Evolutionary conservation across 768 basidiomycete species (phyloP), one percentile per base, ranked within the genome.

Genomic region (Amanita subjunquillea): DNA sequence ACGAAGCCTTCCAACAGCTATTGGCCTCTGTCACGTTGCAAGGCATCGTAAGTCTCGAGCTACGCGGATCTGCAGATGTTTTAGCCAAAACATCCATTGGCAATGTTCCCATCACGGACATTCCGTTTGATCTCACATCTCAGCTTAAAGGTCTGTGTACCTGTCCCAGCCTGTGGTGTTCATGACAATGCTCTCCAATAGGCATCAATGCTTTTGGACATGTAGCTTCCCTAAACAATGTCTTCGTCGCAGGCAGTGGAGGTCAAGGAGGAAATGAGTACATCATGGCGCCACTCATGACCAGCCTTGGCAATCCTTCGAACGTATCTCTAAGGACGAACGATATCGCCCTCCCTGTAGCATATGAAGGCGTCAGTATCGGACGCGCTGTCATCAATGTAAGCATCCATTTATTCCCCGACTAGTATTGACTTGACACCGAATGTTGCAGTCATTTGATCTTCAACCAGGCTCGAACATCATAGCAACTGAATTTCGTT

Each of bases 171-270:
- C 54, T n/a, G 47, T 8, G 7, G 37, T 39, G 39, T 17, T n/a
- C 13, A 38, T 49, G n/a, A n/a, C 27, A 36, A 55, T 43, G 6
- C 50, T 46, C 13, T 27, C 43, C 22, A 30, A 1, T 54, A 79
- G 84, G 80, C 22, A 79, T 87, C 56, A 73, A 76, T 56, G 68
- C 74, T 3, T 87, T 87, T 59, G 80, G 73, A 27, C 72, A 73
- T 46, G 69, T 64, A 6, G 79, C 82, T 1, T 32, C 58, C 2
- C 66, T 86, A 45, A 72, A 68, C 62, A 75, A 87, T 51, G 76
- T 86, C 30, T 69, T 71, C 4, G 78, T 87, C 30, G 68, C 72
- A 17, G 85, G 83, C 23, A 84, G 84, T 58, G 84, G 85, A 36
- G 82, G 82, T 39, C 67, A 63, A 48, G 77, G 76, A n/a, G 82